These are phyloP conservation scores for Tieghemostelium lacteum DNA, from an alignment of 78 protist genomes.

Conservation along the genomic window DNA sequence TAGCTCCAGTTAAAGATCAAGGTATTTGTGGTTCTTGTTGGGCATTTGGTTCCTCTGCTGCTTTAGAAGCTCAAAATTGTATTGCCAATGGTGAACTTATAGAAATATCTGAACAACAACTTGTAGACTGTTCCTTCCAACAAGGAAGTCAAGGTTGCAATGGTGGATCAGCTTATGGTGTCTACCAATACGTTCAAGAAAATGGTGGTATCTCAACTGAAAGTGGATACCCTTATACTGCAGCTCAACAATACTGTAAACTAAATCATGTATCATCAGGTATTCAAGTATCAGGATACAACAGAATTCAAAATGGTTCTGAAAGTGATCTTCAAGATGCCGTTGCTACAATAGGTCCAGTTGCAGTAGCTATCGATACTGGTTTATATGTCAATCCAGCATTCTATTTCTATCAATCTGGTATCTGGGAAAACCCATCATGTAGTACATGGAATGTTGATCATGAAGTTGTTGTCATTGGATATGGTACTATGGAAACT, in stretches of 20 bases:
- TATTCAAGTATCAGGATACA: conserved; percentile 16
- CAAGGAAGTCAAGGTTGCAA: conserved; percentile 82
- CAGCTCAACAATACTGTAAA: conserved; percentile 2
- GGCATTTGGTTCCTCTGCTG: conserved; percentile 73
- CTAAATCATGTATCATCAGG: neutral
- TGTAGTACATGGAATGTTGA: conserved; percentile 83
- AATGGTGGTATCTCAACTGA: conserved; percentile 86
- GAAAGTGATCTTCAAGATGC: conserved; percentile 63
- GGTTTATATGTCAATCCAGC: conserved; percentile 57
- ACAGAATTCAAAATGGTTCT: conserved; percentile 57
- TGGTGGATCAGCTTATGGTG: conserved; percentile 83
- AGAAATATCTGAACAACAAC: conserved; percentile 86
- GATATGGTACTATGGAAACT: conserved; percentile 68
- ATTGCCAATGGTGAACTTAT: conserved; percentile 18
- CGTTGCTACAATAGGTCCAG: conserved; percentile 70
- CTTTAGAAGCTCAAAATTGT: conserved; percentile 67
- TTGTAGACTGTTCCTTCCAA: conserved; percentile 80
- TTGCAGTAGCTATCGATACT: conserved; percentile 94
- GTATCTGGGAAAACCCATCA: conserved; percentile 78
- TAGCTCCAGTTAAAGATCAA: conserved; percentile 84
- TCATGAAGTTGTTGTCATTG: conserved; percentile 93
- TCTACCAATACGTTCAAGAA: conserved; percentile 76
- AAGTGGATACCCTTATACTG: conserved; percentile 89
- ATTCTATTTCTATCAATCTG: conserved; percentile 90
- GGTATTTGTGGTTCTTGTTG: conserved; percentile 90